Conservation (phyloP, 768 basidiomycete species). For the Plicaturopsis crispa region DNA sequence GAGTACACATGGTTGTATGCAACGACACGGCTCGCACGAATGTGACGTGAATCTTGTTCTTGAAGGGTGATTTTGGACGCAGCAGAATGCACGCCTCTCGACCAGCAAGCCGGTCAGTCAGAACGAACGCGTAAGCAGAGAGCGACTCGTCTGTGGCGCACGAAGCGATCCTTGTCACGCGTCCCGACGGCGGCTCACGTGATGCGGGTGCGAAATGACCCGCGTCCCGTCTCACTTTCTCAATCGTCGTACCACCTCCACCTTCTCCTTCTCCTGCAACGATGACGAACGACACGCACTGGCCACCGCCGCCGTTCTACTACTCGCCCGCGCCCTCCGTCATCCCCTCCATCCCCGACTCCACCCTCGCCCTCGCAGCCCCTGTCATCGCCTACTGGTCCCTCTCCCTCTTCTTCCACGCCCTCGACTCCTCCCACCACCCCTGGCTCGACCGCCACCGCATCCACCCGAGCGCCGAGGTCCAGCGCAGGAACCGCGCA, state of each 20-base stretch:
- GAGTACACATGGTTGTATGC: no score
- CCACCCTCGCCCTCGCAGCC: conserved; percentile 57
- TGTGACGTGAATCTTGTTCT: no score
- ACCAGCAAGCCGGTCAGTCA: no score
- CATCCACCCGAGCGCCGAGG: conserved; percentile 83
- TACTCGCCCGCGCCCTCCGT: conserved; percentile 36
- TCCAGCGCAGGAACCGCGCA: conserved; percentile 66
- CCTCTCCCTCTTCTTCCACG: conserved; percentile 72
- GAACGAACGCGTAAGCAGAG: no score
- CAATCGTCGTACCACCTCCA: neutral
- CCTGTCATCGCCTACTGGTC: conserved; percentile 85
- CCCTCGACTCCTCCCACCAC: conserved; percentile 71
- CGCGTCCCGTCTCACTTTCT: neutral
- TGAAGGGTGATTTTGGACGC: no score
- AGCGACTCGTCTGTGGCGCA: no score
- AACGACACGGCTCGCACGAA: no score
- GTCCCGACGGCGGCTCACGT: no score
- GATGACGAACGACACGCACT: no score
- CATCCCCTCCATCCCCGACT: conserved; percentile 59
- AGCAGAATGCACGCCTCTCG: no score
- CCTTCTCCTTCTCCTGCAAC: conserved; percentile 2
- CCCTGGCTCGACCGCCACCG: conserved; percentile 76
- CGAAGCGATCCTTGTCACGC: no score
- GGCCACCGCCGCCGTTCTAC: conserved; percentile 65
- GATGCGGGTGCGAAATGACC: no score